phyloP scores from a whole-genome alignment of 805 yeast genomes.

The Candida silvatica region DNA sequence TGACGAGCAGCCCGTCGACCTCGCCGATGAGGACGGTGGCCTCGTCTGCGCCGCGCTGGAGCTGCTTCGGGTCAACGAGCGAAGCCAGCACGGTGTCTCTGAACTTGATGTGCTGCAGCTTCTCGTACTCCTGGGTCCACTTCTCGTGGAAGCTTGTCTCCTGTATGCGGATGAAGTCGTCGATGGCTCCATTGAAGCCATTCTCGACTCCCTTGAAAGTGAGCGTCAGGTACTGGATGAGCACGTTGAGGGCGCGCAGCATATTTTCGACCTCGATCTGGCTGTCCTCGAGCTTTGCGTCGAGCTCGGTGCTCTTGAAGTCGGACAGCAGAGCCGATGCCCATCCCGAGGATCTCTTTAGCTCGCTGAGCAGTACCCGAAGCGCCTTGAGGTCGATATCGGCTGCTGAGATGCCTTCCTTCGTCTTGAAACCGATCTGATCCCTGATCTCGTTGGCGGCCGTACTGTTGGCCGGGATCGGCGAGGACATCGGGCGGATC shows the following conservation, averaged over 20 bases:
- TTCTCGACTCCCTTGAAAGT: conserved; percentile 33
- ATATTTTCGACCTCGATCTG: conserved; percentile 31
- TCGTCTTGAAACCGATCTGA: conserved; percentile 12
- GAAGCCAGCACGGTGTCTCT: too few relatives aligned
- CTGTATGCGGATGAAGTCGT: conserved; percentile 26
- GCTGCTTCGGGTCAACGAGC: conserved; percentile 24
- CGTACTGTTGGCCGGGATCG: conserved; percentile 11
- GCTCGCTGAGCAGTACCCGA: conserved; percentile 27
- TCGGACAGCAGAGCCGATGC: conserved; percentile 28
- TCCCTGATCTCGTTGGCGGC: conserved; percentile 10
- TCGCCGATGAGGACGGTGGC: conserved; percentile 14
- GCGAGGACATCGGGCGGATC: conserved; percentile 27
- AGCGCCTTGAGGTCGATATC: conserved; percentile 28
- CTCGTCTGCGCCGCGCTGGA: conserved; percentile 25
- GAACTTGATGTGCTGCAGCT: conserved; percentile 20
- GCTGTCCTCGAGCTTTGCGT: conserved; percentile 17
- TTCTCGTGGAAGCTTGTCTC: conserved; percentile 33
- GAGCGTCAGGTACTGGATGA: conserved; percentile 42
- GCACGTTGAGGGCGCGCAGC: conserved; percentile 39
- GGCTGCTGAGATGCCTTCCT: conserved; percentile 15
- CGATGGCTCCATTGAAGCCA: conserved; percentile 28
- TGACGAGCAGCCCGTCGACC: conserved; percentile 15
- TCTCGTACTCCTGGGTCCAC: conserved; percentile 29
- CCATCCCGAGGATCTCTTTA: conserved; percentile 30
- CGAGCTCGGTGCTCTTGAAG: conserved; percentile 10